Conservation (phyloP, 805 yeast species). For the Millerago galiae region DNA sequence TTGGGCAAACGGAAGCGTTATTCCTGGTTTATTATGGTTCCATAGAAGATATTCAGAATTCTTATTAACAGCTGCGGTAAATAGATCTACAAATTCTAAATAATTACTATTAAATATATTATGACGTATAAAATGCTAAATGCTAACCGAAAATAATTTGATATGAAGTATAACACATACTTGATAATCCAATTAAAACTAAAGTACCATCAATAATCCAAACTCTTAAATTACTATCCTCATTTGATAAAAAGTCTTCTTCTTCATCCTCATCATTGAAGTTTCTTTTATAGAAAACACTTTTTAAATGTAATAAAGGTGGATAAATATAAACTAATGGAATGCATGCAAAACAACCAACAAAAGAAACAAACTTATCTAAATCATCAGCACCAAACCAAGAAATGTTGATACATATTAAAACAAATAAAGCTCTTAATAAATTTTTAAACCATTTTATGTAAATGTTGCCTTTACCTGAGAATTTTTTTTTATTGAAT, state of each 20-base stretch:
- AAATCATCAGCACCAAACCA: conserved; percentile 62
- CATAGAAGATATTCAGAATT: not conserved
- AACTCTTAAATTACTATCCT: conserved; percentile 27
- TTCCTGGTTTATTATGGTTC: not conserved
- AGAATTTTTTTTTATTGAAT: conserved; percentile 27
- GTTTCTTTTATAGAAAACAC: conserved; percentile 16
- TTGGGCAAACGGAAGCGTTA: not conserved
- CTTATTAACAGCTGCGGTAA: not conserved
- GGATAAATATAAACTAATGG: conserved; percentile 85
- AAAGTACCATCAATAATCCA: conserved; percentile 39
- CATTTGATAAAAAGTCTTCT: conserved; percentile 13
- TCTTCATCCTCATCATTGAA: not conserved
- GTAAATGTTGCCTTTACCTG: conserved; percentile 49
- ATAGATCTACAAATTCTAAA: not conserved
- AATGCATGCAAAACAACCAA: conserved; percentile 80
- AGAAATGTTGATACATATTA: conserved; percentile 50
- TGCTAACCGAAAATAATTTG: conserved; percentile 36
- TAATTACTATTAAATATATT: too few relatives aligned
- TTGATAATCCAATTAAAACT: conserved; percentile 48
- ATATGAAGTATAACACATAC: conserved; percentile 63
- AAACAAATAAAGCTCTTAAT: conserved; percentile 48
- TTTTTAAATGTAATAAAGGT: conserved; percentile 62
- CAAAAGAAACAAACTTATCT: conserved; percentile 71
- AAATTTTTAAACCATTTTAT: conserved; percentile 65
- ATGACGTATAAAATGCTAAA: not conserved